A percentile compares a stretch with the other conserved stretches of the same genome.
Conservation (phyloP, 306 rosid genomes). For the Hippophae tibetana region DNA sequence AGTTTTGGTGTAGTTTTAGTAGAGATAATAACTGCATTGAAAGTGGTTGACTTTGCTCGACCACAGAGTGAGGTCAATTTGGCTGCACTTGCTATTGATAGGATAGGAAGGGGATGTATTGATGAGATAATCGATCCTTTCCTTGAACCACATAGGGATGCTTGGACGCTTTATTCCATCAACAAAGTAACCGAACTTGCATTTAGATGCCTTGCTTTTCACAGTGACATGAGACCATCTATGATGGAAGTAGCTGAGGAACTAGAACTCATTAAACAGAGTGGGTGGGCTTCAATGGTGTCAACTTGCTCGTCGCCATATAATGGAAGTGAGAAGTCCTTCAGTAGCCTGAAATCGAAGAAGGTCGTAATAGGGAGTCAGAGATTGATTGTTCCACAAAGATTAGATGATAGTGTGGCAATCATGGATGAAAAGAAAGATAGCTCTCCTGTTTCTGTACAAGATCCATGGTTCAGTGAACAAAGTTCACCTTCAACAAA, state of each 20-base stretch:
- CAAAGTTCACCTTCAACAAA: slow-evolving; percentile 88
- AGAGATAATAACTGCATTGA: slow-evolving; percentile 87
- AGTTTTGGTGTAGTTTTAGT: slow-evolving; percentile 89
- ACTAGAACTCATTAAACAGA: slow-evolving; percentile 55
- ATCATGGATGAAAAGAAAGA: slow-evolving; percentile 47
- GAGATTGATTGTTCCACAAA: slow-evolving; percentile 40
- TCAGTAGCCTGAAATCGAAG: slow-evolving; percentile 22
- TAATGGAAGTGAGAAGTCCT: slow-evolving; percentile 47
- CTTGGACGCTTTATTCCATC: slow-evolving; percentile 87
- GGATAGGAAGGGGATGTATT: slow-evolving; percentile 65
- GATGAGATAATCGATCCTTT: slow-evolving; percentile 85
- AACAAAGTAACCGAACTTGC: slow-evolving; percentile 94
- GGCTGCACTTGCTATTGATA: slow-evolving; percentile 95
- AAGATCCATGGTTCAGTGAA: slow-evolving; percentile 86
- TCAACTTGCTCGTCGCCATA: slow-evolving; percentile 55
- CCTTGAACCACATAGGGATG: slow-evolving; percentile 87
- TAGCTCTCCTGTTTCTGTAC: slow-evolving; percentile 80
- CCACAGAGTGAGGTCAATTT: slow-evolving; percentile 71
- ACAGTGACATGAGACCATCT: slow-evolving; percentile 83
- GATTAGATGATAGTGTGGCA: slow-evolving; percentile 23
- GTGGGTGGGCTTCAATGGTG: slow-evolving; percentile 77
- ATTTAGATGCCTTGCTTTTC: slow-evolving; percentile 93
- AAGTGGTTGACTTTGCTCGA: slow-evolving; percentile 85
- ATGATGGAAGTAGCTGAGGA: slow-evolving; percentile 96
- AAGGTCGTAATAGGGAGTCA: slow-evolving; percentile 39